A percentile compares a stretch with the other conserved stretches of the same genome.
phyloP scores from a whole-genome alignment of 257 asterid species.

The Solanum ossicruentum region DNA sequence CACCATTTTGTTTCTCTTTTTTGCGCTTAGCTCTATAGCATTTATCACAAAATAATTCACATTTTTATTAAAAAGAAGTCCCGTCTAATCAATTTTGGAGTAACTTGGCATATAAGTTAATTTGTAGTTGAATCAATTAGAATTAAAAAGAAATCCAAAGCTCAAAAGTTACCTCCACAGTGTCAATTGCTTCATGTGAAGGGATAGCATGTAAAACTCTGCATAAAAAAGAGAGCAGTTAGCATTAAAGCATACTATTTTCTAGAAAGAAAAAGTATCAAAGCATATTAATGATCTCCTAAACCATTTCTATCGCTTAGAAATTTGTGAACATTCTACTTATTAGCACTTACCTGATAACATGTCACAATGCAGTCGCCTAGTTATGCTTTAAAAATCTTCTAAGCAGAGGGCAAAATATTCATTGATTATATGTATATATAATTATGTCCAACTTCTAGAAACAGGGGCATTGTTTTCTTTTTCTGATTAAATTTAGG shows the following conservation, averaged over 20 bases:
- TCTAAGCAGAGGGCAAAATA: background rate
- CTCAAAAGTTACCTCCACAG: constrained; percentile 60
- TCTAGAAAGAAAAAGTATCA: background rate
- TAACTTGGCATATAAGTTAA: background rate
- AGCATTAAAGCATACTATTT: background rate
- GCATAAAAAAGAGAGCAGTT: constrained; percentile 4
- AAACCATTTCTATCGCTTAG: background rate
- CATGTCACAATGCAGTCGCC: background rate
- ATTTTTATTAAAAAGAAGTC: background rate
- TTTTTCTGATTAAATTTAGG: background rate
- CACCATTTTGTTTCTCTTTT: background rate
- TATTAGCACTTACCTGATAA: background rate
- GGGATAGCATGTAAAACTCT: constrained; percentile 96
- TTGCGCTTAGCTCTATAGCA: background rate
- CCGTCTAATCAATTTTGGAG: background rate
- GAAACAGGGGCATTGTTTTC: background rate
- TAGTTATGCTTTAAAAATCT: background rate
- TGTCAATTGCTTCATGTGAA: constrained; percentile 90
- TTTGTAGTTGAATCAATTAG: background rate
- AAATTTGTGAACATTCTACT: background rate
- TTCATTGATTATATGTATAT: background rate
- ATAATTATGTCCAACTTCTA: background rate
- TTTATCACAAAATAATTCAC: background rate
- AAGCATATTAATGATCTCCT: background rate
- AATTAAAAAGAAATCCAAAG: background rate